Base-by-base conservation (phyloP, 2,329 filamentous ascomycete genomes). In the Alternaria triticina region DNA sequence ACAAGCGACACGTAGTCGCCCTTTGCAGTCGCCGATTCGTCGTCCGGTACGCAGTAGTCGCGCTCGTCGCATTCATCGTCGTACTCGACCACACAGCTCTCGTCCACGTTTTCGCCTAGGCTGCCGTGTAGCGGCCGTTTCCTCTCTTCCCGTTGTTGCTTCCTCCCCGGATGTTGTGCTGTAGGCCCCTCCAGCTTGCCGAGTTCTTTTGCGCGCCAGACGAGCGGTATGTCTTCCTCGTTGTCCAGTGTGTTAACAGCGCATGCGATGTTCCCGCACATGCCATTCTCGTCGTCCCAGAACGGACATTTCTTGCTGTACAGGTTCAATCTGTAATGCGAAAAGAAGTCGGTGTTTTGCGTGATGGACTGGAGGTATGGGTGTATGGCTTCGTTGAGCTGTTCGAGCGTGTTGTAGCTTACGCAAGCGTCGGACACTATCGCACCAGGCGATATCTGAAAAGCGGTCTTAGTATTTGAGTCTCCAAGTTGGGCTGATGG, bases 261-360 rank as follows among this genome's bases (percentile, higher is more conserved):
- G 79, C 96, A 99, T 20, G 94, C 96, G 72, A 97, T 94, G 82
- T 99, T 99, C 69, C 94, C 96, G 81, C 96, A 99, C 86, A 97
- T 92, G 79, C 93, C 93, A 80, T 91, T 91, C 65, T 94, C 90
- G 79, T 99, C 96, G 76, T 90, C 88, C 95, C 96, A 99, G 79
- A 98, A 99, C 0, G 96, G 96, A 76, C 96, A 99, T 82, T 88
- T 89, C 81, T 96, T 97, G 81, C 96, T 91, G 82, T 93, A 99
- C 20, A 99, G 87, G 79, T 97, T 98, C 49, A 99, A 84, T 61
- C 96, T 91, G 83, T 98, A 99, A 82, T 98, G 94, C 57, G 95
- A 95, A 82, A 99, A 99, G 86, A 97, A 99, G 81, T 99, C 96
- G 79, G 95, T 97, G 57, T 91, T 89, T 72, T 88, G 88, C 0